Base-by-base conservation (phyloP, 2,329 filamentous ascomycete species). In the Diplocarpon rosae region DNA sequence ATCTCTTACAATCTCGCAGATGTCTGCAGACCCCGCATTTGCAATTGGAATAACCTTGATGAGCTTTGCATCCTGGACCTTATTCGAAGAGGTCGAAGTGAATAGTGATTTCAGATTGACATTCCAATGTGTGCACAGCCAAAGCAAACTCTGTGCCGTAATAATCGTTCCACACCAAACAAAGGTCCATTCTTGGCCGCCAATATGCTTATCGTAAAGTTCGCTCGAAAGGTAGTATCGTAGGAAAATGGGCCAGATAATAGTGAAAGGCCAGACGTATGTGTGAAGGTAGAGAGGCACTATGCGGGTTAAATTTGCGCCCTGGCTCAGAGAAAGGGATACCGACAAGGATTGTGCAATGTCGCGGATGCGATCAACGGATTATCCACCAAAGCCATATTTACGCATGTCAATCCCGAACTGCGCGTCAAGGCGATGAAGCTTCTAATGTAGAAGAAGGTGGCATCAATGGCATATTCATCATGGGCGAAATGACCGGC, bases 121-220 rank as follows among this genome's bases (percentile, higher is more conserved):
- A 61, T 86, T 96, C 92, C 92, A 98, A 69, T 96, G 87, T 37
- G 92, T 98, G 69, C 85, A 90, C 50, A 98, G 75, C 90, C 92
- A 98, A 56, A 88, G 69, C 52, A 98, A 74, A 52, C 85, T 80
- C 69, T 98, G 93, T 45, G 83, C 60, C 10, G 89, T 95, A 63
- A 93, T 73, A 62, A 98, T 95, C 55, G 79, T 75, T 58, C 85
- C 90, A 54, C 83, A 77, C 80, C 86, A 98, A 51, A 98, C 86
- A 63, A 95, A 94, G 1, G 93, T 96, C 90, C 92, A 98, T 72
- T 98, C 92, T 56, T 84, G 80, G n/a, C 83, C 89, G 58, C 84
- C 78, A 53, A 98, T 93, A 69, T 96, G 81, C 62, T 81, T 83
- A 54, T 94, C 83, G 66, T 98, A 98, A 54, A 85, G 79, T 43